A percentile compares a stretch with the other conserved stretches of the same genome.
Conservation (phyloP, 1,284 basidiomycete genomes). For the Sporisorium iseilematis-ciliati region DNA sequence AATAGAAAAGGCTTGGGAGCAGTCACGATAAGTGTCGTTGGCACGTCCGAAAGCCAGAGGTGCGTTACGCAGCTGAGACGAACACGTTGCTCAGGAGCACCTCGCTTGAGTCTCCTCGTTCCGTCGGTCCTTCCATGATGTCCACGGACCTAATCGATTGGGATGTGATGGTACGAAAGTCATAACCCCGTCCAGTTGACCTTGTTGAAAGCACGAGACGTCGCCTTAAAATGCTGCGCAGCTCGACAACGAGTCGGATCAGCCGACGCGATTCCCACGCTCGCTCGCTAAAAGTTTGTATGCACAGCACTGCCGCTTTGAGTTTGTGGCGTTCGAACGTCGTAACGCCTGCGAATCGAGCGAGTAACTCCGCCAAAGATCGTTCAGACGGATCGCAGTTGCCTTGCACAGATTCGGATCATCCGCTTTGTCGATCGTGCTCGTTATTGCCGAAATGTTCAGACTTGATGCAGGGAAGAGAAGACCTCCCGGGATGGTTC, state of each 20-base stretch:
- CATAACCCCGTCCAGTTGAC: background rate
- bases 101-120: background rate
- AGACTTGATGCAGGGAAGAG: constrained; percentile 4
- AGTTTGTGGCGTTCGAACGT: constrained; percentile 1
- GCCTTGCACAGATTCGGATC: constrained; percentile 11
- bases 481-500: constrained; percentile 8
- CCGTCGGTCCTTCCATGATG: background rate
- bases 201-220: background rate
- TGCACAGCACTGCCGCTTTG: background rate
- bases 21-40: background rate
- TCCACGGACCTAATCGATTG: background rate
- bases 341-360: constrained; percentile 15
- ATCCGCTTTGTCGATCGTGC: background rate
- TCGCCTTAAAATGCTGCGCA: background rate
- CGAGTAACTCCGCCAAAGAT: background rate
- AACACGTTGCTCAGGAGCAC: too few species aligned
- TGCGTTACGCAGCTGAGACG: too few species aligned
- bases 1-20: background rate
- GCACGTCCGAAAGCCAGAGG: constrained; percentile 5
- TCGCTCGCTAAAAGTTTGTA: background rate
- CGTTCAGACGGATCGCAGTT: background rate
- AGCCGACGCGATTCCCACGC: constrained; percentile 12
- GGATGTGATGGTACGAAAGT: background rate
- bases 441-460: constrained; percentile 3
- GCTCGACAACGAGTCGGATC: constrained; percentile 8